A percentile compares a stretch with the other conserved stretches of the same genome.
These are phyloP conservation scores for Aegilops tauschii DNA, from an alignment of 176 grass and related monocot genomes.

Conservation along the genomic window DNA sequence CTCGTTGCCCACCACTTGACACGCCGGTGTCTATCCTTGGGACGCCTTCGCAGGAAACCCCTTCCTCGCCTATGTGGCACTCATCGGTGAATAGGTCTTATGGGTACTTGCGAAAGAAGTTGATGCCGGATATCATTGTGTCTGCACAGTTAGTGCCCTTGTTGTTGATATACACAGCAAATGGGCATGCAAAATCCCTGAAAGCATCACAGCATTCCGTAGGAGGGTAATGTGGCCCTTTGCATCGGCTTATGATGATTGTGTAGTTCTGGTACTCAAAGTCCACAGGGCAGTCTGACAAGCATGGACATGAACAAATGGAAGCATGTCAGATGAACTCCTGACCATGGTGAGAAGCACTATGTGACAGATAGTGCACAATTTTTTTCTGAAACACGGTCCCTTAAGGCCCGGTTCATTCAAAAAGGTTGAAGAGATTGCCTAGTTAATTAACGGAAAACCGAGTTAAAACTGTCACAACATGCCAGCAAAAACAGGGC, in stretches of 20 bases:
- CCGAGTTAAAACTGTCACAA: no score
- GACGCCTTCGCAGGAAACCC: conserved; percentile 23
- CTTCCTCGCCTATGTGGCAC: conserved; percentile 25
- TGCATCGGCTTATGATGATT: conserved; percentile 62
- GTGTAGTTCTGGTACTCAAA: conserved; percentile 71
- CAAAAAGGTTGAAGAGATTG: no score
- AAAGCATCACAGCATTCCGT: conserved; percentile 45
- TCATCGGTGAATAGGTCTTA: conserved; percentile 47
- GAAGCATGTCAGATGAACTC: no score
- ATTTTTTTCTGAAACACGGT: no score
- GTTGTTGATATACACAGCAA: conserved; percentile 25
- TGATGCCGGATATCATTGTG: conserved; percentile 66
- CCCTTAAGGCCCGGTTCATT: no score
- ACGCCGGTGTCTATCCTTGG: not conserved
- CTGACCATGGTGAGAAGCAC: no score
- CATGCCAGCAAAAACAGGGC: no score
- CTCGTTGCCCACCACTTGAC: not conserved
- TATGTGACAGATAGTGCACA: no score
- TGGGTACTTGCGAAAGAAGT: conserved; percentile 51
- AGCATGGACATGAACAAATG: not conserved
- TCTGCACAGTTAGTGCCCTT: conserved; percentile 34
- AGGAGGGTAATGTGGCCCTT: conserved; percentile 44
- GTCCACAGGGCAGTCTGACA: conserved; percentile 46
- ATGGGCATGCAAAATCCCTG: conserved; percentile 66
- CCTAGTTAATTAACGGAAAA: no score